These are phyloP conservation scores for Trichoderma pleuroti DNA, from an alignment of 2,329 filamentous ascomycete species.

Conservation along the genomic window DNA sequence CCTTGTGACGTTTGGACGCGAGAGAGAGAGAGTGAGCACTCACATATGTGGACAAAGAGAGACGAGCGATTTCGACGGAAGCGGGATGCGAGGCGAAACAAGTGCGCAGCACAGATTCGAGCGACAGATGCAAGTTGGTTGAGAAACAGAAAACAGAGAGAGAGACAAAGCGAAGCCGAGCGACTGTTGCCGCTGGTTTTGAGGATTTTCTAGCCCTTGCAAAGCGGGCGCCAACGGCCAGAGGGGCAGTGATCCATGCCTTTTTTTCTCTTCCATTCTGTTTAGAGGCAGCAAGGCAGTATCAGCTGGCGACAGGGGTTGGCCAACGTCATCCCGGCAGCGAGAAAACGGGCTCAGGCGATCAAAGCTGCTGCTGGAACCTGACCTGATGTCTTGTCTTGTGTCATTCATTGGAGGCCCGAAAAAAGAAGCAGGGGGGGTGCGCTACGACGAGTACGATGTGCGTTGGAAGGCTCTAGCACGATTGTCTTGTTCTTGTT, in stretches of 20 bases:
- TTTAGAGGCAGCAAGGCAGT: conserved; percentile 20
- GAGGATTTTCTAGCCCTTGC: conserved; percentile 13
- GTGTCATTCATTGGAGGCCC: conserved; percentile 10
- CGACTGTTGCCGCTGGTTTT: conserved; percentile 14
- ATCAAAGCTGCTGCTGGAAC: conserved; percentile 8
- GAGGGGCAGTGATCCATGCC: conserved; percentile 16
- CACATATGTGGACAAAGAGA: neutral
- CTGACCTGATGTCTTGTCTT: conserved; percentile 10
- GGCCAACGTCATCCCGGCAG: conserved; percentile 16
- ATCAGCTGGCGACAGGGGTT: conserved; percentile 20
- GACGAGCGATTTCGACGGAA: neutral
- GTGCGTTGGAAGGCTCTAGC: neutral
- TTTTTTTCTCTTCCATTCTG: neutral
- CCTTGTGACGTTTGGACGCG: conserved; percentile 11
- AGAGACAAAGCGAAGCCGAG: neutral
- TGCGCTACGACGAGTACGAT: neutral
- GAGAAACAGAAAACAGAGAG: neutral
- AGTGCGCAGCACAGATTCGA: neutral
- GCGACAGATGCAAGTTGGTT: neutral
- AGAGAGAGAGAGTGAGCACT: neutral
- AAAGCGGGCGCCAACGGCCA: conserved; percentile 12
- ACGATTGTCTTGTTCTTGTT: neutral
- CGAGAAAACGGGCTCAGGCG: conserved; percentile 11
- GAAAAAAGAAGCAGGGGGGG: conserved; percentile 8
- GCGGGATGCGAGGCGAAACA: neutral